Percentiles rank a stretch among this genome's conserved stretches.
Conservation (phyloP, 352 stramenopile genomes). For the Pythium angustatum region DNA sequence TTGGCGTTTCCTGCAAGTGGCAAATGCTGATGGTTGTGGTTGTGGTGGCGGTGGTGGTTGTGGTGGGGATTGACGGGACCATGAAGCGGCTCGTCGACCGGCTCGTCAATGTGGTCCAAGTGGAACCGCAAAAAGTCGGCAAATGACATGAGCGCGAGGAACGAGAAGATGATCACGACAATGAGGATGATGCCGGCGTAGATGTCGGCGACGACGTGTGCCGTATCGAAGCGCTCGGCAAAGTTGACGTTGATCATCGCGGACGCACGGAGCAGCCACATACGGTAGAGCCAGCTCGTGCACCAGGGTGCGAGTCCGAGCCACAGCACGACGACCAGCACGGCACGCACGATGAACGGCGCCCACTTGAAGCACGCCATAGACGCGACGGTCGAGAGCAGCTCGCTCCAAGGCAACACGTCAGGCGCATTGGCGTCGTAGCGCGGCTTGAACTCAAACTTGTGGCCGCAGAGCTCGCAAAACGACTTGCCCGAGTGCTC, state of each 20-base stretch:
- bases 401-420: constrained; percentile 85
- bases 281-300: constrained; percentile 94
- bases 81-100: constrained; percentile 34
- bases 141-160: constrained; percentile 95
- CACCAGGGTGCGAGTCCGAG: constrained; percentile 86
- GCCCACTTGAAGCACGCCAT: constrained; percentile 88
- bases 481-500: constrained; percentile 90
- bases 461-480: constrained; percentile 93
- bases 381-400: constrained; percentile 81
- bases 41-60: constrained; percentile 7
- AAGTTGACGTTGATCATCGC: constrained; percentile 88
- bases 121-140: constrained; percentile 92
- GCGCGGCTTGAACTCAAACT: constrained; percentile 92
- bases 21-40: constrained; percentile 11
- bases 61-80: constrained; percentile 30
- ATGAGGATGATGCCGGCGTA: constrained; percentile 91
- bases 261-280: constrained; percentile 89
- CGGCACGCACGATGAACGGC: constrained; percentile 73
- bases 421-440: constrained; percentile 89
- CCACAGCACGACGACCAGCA: constrained; percentile 86
- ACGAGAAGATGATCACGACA: constrained; percentile 92
- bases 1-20: constrained; percentile 1
- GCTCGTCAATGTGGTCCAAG: constrained; percentile 84
- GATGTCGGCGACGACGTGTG: constrained; percentile 80
- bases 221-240: constrained; percentile 66